Conservation (phyloP, 2,329 filamentous ascomycete genomes). For the Hymenoscyphus albidus region DNA sequence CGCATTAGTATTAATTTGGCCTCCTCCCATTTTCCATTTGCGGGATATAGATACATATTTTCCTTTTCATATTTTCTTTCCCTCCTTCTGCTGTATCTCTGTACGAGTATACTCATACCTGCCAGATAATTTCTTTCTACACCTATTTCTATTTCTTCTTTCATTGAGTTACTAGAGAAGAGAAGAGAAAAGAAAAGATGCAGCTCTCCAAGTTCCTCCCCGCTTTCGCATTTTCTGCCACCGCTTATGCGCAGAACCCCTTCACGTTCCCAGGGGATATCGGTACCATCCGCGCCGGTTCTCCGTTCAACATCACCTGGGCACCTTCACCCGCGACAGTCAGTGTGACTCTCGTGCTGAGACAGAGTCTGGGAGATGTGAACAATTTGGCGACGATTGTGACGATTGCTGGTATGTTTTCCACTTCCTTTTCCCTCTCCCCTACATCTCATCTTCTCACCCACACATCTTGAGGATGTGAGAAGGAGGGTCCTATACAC, state of each 20-base stretch:
- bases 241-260: constrained; percentile 20
- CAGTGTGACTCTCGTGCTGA: constrained; percentile 23
- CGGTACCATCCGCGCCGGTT: constrained; percentile 21
- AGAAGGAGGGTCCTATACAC: too few species aligned
- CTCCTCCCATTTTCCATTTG: too few species aligned
- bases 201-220: constrained; percentile 20
- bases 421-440: not conserved
- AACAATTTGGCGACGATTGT: constrained; percentile 16
- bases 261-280: constrained; percentile 25
- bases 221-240: constrained; percentile 13
- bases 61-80: too few species aligned
- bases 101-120: too few species aligned
- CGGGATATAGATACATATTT: too few species aligned
- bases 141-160: too few species aligned
- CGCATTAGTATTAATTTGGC: too few species aligned
- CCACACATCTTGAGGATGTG: too few species aligned
- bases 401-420: constrained; percentile 27
- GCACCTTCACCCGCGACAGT: constrained; percentile 20
- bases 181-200: constrained; percentile 17
- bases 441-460: too few species aligned
- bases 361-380: constrained; percentile 14
- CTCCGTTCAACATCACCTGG: constrained; percentile 31
- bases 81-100: too few species aligned
- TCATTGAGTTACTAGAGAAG: too few species aligned
- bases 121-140: too few species aligned